These are phyloP conservation scores for Bacidia gigantensis DNA, from an alignment of 495 filamentous ascomycete species.

Conservation along the genomic window DNA sequence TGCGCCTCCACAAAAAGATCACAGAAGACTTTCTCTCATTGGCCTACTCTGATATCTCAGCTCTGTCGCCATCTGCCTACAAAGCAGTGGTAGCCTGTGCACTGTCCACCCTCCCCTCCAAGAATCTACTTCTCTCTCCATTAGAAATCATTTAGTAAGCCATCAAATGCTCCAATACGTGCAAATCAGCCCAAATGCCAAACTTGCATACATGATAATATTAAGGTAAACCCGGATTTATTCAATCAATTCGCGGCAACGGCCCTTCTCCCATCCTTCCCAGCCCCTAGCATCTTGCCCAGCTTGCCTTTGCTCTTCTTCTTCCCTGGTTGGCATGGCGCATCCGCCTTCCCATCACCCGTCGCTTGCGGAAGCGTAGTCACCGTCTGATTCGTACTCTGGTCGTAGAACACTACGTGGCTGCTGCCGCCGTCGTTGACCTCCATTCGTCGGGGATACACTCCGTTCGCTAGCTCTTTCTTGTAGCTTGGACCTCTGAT, in stretches of 20 bases:
- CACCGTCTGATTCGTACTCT: not conserved
- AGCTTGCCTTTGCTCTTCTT: not conserved
- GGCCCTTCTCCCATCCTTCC: constrained; percentile 16
- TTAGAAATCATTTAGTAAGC: no score
- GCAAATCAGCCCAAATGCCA: no score
- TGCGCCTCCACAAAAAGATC: no score
- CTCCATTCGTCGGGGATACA: constrained; percentile 12
- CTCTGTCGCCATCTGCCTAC: no score
- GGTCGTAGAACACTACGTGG: not conserved
- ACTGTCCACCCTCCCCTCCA: no score
- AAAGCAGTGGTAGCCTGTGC: no score
- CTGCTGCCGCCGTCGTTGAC: constrained; percentile 5
- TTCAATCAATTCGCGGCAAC: constrained; percentile 5
- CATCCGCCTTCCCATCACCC: not conserved
- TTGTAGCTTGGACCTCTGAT: constrained; percentile 14
- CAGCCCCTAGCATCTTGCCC: constrained; percentile 6
- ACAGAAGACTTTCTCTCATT: no score
- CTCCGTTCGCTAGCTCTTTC: constrained; percentile 8
- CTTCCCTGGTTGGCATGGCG: not conserved
- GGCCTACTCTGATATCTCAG: no score
- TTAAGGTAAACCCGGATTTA: not conserved
- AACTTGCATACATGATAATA: no score
- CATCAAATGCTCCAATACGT: not conserved
- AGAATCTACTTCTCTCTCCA: no score
- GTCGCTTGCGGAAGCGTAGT: not conserved